phyloP scores from a whole-genome alignment of 768 basidiomycete genomes.

The Boletus speciosus region DNA sequence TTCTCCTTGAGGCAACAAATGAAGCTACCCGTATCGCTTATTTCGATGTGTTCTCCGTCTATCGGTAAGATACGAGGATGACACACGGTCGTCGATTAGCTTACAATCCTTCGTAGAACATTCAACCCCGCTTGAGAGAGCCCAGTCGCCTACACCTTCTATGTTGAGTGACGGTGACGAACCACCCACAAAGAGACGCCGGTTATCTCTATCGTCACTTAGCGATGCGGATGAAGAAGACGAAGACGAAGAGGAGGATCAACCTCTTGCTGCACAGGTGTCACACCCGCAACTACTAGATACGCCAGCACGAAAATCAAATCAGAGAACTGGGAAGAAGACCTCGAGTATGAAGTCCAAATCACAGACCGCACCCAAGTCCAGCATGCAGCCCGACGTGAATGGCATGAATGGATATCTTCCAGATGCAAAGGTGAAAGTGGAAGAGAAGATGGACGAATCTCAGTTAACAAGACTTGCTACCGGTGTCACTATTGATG shows the following conservation, averaged over 20 bases:
- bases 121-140: slow-evolving; percentile 20
- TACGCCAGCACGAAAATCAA: slow-evolving; percentile 31
- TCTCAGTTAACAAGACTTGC: slow-evolving; percentile 72
- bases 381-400: slow-evolving; percentile 38
- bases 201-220: slow-evolving; percentile 55
- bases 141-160: slow-evolving; percentile 38
- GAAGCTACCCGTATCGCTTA: slow-evolving; percentile 47
- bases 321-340: slow-evolving; percentile 52
- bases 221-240: slow-evolving; percentile 40
- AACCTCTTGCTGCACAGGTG: slow-evolving; percentile 52
- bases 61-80: slow-evolving; percentile 40
- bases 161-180: slow-evolving; percentile 42
- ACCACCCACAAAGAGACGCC: slow-evolving; percentile 49
- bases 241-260: slow-evolving; percentile 59
- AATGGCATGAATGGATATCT: slow-evolving; percentile 45
- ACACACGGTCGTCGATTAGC: background rate
- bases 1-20: slow-evolving; percentile 69
- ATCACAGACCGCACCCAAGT: slow-evolving; percentile 51
- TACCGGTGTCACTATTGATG: slow-evolving; percentile 77
- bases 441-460: slow-evolving; percentile 80
- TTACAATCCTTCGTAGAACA: slow-evolving; percentile 22
- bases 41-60: slow-evolving; percentile 50
- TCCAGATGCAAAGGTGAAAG: slow-evolving; percentile 53
- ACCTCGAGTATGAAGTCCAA: slow-evolving; percentile 57
- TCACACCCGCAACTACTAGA: slow-evolving; percentile 27